Conservation (phyloP, 1,284 basidiomycete genomes). For the Leccinum pachyderme region DNA sequence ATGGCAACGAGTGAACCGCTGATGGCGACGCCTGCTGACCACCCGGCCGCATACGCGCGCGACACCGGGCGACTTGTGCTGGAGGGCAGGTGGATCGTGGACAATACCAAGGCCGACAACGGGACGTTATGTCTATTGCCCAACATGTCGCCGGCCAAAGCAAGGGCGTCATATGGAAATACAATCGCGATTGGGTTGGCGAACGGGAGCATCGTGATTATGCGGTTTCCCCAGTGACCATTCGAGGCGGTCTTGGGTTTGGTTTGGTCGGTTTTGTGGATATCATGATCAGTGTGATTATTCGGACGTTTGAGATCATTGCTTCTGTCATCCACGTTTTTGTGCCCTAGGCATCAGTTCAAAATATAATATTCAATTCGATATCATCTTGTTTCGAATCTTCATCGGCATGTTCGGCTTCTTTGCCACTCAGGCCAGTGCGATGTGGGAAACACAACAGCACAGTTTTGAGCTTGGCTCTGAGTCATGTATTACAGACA, state of each 20-base stretch:
- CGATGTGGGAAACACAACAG: too few species aligned
- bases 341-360: too few species aligned
- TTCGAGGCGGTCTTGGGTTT: neutral
- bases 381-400: too few species aligned
- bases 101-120: constrained; percentile 12
- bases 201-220: constrained; percentile 31
- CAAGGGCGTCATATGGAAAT: constrained; percentile 20
- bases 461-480: too few species aligned
- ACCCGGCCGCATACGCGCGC: constrained; percentile 11
- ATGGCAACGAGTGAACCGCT: constrained; percentile 22
- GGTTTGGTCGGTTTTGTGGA: neutral
- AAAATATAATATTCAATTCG: too few species aligned
- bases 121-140: constrained; percentile 21
- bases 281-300: neutral
- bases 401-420: too few species aligned
- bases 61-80: constrained; percentile 15
- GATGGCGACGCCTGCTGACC: constrained; percentile 19
- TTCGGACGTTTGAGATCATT: too few species aligned
- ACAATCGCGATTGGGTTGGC: constrained; percentile 29
- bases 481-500: too few species aligned
- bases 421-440: too few species aligned
- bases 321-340: too few species aligned
- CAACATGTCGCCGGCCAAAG: constrained; percentile 31
- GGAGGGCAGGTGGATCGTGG: constrained; percentile 26
- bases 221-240: constrained; percentile 19